Conservation (phyloP, 768 basidiomycete species). For the Suillus ampliporus region DNA sequence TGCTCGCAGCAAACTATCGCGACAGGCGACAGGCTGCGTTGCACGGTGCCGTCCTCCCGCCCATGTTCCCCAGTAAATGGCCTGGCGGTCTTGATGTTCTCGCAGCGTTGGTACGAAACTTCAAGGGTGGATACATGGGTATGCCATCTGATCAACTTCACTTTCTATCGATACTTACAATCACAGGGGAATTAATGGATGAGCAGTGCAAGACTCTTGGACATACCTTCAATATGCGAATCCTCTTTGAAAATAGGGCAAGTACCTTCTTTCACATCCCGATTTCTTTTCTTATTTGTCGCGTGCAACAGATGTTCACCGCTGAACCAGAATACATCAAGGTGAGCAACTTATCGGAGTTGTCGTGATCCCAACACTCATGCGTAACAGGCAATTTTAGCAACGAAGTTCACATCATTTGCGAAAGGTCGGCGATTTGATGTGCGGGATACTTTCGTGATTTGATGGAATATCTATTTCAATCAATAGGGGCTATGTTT, state of each 20-base stretch:
- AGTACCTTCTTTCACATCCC: not conserved
- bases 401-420: constrained; percentile 42
- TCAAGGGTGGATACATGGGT: constrained; percentile 56
- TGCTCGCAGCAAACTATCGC: constrained; percentile 18
- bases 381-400: constrained; percentile 39
- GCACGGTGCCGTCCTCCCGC: constrained; percentile 53
- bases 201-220: constrained; percentile 24
- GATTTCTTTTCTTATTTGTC: not conserved
- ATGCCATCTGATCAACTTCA: constrained; percentile 14
- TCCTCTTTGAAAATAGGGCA: constrained; percentile 36
- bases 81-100: constrained; percentile 56
- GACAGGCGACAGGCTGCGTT: constrained; percentile 48
- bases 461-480: constrained; percentile 1
- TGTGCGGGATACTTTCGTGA: not conserved
- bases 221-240: constrained; percentile 27
- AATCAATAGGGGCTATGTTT: constrained; percentile 27
- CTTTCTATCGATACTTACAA: not conserved
- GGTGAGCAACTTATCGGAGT: constrained; percentile 23
- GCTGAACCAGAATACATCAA: constrained; percentile 47
- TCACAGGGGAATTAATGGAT: constrained; percentile 19
- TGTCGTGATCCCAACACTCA: not conserved
- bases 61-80: constrained; percentile 42
- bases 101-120: constrained; percentile 42
- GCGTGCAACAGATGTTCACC: constrained; percentile 39
- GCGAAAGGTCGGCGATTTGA: constrained; percentile 39